These are phyloP conservation scores for Cryptococcus hybrid DNA, from an alignment of 1,284 basidiomycete species.

Conservation along the genomic window DNA sequence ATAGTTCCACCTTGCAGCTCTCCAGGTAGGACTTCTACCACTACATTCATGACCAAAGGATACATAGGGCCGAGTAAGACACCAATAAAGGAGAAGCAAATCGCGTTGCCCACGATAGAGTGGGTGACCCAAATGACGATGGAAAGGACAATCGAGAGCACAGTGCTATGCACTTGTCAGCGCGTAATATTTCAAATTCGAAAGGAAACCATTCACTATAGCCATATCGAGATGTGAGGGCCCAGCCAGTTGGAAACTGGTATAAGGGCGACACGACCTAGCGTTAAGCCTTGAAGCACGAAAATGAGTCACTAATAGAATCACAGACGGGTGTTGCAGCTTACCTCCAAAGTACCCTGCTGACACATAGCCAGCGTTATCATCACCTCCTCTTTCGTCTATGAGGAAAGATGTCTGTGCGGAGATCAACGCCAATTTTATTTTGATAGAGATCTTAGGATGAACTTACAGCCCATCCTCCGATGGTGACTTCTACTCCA, in stretches of 20 bases:
- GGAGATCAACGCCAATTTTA: not conserved
- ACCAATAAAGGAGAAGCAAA: conserved; percentile 61
- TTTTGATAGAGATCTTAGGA: no score
- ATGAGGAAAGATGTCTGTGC: conserved; percentile 38
- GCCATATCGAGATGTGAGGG: conserved; percentile 31
- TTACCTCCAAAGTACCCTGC: conserved; percentile 45
- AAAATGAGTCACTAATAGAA: not conserved
- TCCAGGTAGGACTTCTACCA: conserved; percentile 55
- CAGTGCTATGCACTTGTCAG: conserved; percentile 15
- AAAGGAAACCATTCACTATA: conserved; percentile 29
- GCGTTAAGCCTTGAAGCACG: conserved; percentile 32
- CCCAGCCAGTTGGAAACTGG: conserved; percentile 42
- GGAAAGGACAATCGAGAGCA: conserved; percentile 52
- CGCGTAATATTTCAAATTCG: not conserved
- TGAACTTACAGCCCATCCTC: conserved; percentile 38
- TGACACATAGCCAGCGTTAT: conserved; percentile 39
- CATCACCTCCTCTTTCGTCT: conserved; percentile 37
- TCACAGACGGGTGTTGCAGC: not conserved
- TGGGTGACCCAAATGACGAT: conserved; percentile 64
- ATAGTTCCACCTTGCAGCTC: conserved; percentile 65
- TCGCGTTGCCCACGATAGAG: conserved; percentile 59
- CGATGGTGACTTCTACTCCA: conserved; percentile 42
- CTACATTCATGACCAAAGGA: conserved; percentile 57
- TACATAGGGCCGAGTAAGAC: conserved; percentile 58
- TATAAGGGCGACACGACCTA: conserved; percentile 42